Percentiles rank a stretch among this genome's conserved stretches.
Evolutionary conservation across 768 basidiomycete species (phyloP).

Genomic region (Leccinum variicolor): DNA sequence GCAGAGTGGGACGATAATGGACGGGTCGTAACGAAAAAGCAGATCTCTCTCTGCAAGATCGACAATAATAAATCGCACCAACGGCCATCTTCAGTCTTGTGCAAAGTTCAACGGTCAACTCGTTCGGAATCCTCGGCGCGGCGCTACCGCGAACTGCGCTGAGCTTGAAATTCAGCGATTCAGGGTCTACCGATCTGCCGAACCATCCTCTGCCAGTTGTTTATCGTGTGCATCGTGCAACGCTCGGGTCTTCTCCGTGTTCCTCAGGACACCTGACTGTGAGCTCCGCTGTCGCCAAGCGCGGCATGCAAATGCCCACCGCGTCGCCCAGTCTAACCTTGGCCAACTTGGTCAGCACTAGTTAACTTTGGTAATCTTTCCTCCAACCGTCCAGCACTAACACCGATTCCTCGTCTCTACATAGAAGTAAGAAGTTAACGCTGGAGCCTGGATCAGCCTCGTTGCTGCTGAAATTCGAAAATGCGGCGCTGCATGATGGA

Average conservation of each 20-base stretch:
- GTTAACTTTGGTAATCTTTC: neutral
- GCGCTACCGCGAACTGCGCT: slow-evolving; percentile 9
- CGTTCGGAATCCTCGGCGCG: slow-evolving; percentile 18
- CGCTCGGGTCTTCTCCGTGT: no score
- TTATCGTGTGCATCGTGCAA: no score
- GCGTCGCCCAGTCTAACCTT: neutral
- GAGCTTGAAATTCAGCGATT: slow-evolving; percentile 19
- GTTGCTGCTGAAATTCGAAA: neutral
- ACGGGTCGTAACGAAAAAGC: slow-evolving; percentile 2
- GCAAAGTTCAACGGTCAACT: slow-evolving; percentile 7
- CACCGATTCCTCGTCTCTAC: neutral
- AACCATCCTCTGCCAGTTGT: no score
- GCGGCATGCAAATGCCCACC: neutral
- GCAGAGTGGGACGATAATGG: slow-evolving; percentile 16
- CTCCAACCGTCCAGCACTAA: neutral
- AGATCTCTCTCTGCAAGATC: slow-evolving; percentile 14
- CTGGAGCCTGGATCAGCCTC: neutral
- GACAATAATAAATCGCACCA: neutral
- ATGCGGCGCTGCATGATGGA: neutral
- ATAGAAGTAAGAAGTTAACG: neutral
- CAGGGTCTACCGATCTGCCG: neutral
- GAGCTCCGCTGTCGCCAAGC: neutral
- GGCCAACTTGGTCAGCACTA: neutral
- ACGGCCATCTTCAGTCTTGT: no score
- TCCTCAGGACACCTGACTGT: no score